Conservation (phyloP, 2,329 filamentous ascomycete species). For the Colletotrichum salicis region DNA sequence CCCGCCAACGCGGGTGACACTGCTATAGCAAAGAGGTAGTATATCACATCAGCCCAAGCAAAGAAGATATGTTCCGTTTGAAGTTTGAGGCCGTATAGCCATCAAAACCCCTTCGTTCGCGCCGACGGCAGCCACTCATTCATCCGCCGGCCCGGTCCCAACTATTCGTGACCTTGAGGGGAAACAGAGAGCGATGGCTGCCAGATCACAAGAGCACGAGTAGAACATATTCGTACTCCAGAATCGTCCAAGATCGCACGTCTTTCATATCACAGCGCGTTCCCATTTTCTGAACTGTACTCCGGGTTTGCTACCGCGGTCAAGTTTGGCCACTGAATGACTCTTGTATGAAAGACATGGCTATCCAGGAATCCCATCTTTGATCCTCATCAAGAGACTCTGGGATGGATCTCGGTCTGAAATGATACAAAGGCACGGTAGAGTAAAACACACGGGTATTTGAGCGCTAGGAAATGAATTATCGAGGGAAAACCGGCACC, state of each 20-base stretch:
- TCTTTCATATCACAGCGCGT: background rate
- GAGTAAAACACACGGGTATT: no score
- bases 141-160: slow-evolving; percentile 37
- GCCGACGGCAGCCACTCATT: slow-evolving; percentile 40
- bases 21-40: background rate
- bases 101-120: slow-evolving; percentile 37
- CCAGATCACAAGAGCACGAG: slow-evolving; percentile 39
- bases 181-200: slow-evolving; percentile 37
- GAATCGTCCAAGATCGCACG: background rate
- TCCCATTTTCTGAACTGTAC: slow-evolving; percentile 35
- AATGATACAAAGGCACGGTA: no score
- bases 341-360: background rate
- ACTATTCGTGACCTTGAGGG: slow-evolving; percentile 29
- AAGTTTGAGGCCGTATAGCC: slow-evolving; percentile 20
- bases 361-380: no score
- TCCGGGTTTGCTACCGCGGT: slow-evolving; percentile 36
- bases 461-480: no score
- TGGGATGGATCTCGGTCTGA: no score
- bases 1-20: background rate
- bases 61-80: background rate
- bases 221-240: slow-evolving; percentile 39
- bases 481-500: no score
- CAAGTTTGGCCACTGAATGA: slow-evolving; percentile 37
- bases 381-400: no score
- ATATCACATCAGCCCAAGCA: background rate